Base-by-base conservation (phyloP, 139 green algal species). In the Coccomyxa sp. region DNA sequence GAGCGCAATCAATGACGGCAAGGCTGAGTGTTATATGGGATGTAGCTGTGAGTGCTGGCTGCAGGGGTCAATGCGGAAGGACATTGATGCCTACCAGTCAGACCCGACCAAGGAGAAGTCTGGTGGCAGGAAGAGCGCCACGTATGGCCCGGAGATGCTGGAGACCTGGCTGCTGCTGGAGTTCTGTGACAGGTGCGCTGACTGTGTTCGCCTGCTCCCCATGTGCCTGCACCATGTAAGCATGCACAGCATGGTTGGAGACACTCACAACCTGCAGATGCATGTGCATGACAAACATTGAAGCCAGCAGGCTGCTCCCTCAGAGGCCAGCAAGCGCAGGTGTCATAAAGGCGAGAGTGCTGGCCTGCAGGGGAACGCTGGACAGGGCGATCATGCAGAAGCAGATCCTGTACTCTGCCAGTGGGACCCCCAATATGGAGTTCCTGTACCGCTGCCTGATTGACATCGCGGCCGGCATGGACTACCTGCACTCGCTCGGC, bases 401-500 rank as follows among this genome's bases (percentile, higher is more conserved):
- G 27, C 70, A 39, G 22, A 70, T 79, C 24, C 35, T 34, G 68
- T 54, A 64, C 34, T 41, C 58, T 54, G 37, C 55, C 6, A 73
- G 75, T 39, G 78, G 81, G 36, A 55, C 55, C 35, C 81, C 77
- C 36, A 54, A 85, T 70, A 76, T 85, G 81, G 39, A 70, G 18
- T 38, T 68, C 27, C 70, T 83, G 24, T 75, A 74, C 36, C 80
- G 77, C 8, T 79, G 70, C 39, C 82, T 88, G 58, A 76, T 82
- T 50, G 86, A 90, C 78, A 75, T 90, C 9, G 86, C 84, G 8
- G 71, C 76, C 8, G 86, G 84, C 71, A 78, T 89, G 78, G 64
- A 82, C 27, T 89, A 90, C 84, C 84, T 90, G n/a, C 86, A 90
- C 82, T 71, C 40, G 14, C 55, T 79, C 6, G 79, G 81, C 55